These are phyloP conservation scores for Rosa lucieae DNA, from an alignment of 306 rosid species.

Conservation along the genomic window DNA sequence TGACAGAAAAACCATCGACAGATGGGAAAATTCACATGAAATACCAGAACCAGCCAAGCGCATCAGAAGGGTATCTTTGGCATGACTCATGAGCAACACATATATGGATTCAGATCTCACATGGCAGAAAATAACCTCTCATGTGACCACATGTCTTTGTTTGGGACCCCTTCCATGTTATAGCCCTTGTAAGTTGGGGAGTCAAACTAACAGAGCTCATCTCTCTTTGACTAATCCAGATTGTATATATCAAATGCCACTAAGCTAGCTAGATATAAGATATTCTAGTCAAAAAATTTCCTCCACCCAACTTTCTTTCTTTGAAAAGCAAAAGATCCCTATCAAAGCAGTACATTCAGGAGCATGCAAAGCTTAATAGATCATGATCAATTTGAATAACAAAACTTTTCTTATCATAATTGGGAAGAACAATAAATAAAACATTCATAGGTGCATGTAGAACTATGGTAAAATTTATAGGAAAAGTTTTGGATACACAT, in stretches of 20 bases:
- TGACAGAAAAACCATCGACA: constrained; percentile 39
- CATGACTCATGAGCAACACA: constrained; percentile 30
- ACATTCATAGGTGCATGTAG: constrained; percentile 38
- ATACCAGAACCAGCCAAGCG: constrained; percentile 38
- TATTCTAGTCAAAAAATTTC: constrained; percentile 23
- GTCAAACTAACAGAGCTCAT: constrained; percentile 50
- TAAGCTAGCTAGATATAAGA: constrained; percentile 24
- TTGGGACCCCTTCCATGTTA: constrained; percentile 65
- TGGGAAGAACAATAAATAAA: constrained; percentile 1
- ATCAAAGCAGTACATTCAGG: not conserved
- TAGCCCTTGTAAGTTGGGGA: constrained; percentile 54
- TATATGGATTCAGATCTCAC: constrained; percentile 60
- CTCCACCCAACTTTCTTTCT: constrained; percentile 29
- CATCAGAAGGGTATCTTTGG: constrained; percentile 46
- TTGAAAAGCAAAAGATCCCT: constrained; percentile 27
- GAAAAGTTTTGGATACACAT: not conserved
- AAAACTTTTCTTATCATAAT: not conserved
- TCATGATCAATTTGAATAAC: not conserved
- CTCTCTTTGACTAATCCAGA: constrained; percentile 54
- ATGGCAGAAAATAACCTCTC: constrained; percentile 69
- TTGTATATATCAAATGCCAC: constrained; percentile 27
- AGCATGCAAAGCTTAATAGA: not conserved
- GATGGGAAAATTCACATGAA: constrained; percentile 29
- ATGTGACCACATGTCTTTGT: constrained; percentile 88
- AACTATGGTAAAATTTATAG: not conserved